Conservation (phyloP, 257 asterid species). For the Ehretia macrophylla region DNA sequence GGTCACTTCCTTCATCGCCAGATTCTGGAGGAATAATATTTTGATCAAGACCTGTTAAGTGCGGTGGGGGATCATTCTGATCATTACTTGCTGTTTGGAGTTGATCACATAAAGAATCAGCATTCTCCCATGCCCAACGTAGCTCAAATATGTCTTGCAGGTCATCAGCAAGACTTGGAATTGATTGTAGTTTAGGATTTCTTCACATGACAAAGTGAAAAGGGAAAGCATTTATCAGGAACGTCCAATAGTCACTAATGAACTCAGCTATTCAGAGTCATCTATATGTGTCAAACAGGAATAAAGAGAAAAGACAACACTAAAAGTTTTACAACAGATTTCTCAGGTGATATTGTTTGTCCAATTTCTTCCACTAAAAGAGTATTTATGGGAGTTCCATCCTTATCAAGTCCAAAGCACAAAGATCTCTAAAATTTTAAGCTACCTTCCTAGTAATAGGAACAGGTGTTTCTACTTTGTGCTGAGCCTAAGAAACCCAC, state of each 20-base stretch:
- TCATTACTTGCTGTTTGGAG: background rate
- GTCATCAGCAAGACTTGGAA: constrained; percentile 20
- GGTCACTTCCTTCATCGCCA: constrained; percentile 16
- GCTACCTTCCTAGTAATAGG: too few species aligned
- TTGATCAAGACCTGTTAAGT: constrained; percentile 19
- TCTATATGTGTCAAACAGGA: background rate
- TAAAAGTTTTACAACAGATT: too few species aligned
- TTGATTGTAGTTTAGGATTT: constrained; percentile 15
- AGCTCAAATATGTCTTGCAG: constrained; percentile 6
- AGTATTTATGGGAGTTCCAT: too few species aligned
- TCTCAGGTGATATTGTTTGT: too few species aligned
- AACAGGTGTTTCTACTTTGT: too few species aligned
- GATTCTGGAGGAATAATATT: constrained; percentile 22
- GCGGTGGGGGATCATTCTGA: background rate
- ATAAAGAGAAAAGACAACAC: background rate
- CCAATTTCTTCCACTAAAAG: too few species aligned
- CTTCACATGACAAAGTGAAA: background rate
- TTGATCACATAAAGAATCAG: background rate
- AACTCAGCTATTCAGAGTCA: background rate
- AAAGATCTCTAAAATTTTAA: too few species aligned
- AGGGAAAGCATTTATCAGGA: background rate
- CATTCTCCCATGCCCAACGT: background rate
- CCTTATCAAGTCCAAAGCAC: too few species aligned
- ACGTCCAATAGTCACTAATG: background rate
- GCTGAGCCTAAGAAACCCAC: too few species aligned